These are phyloP conservation scores for Penicillium diatomitis DNA, from an alignment of 495 filamentous ascomycete species.

Conservation along the genomic window DNA sequence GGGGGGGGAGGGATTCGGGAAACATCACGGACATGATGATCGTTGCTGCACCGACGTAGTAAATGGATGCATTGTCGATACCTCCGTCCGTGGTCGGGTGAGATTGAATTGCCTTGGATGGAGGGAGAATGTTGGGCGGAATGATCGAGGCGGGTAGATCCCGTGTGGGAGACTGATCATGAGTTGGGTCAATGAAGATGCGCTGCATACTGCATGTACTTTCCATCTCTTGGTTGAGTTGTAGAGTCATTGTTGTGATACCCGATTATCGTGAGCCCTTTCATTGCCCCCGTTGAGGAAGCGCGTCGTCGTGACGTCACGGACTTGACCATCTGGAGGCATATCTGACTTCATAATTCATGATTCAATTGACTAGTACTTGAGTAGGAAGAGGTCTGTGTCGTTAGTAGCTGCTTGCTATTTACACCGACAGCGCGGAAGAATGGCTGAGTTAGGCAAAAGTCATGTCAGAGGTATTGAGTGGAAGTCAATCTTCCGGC, in stretches of 20 bases:
- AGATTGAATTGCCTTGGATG: conserved; percentile 30
- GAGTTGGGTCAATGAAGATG: conserved; percentile 1
- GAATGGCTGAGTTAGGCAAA: neutral
- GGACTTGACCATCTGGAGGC: neutral
- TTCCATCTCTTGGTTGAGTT: neutral
- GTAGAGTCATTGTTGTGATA: neutral
- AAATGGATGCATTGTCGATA: conserved; percentile 36
- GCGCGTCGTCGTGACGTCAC: conserved; percentile 1
- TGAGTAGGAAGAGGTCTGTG: neutral
- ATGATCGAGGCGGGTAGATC: conserved; percentile 9
- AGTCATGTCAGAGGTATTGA: neutral
- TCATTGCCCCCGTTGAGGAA: neutral
- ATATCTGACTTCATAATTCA: neutral
- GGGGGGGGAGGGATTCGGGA: too few species aligned
- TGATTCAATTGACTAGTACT: neutral
- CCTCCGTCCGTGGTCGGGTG: conserved; percentile 27
- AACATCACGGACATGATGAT: conserved; percentile 41
- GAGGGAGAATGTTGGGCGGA: conserved; percentile 16
- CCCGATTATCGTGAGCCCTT: neutral
- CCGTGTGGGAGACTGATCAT: conserved; percentile 11
- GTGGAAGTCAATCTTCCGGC: too few species aligned
- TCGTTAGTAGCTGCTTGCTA: too few species aligned
- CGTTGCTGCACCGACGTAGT: conserved; percentile 60
- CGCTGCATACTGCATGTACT: conserved; percentile 1
- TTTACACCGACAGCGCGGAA: neutral